These are phyloP conservation scores for Solanum gandarillasii DNA, from an alignment of 257 asterid genomes.

Conservation along the genomic window DNA sequence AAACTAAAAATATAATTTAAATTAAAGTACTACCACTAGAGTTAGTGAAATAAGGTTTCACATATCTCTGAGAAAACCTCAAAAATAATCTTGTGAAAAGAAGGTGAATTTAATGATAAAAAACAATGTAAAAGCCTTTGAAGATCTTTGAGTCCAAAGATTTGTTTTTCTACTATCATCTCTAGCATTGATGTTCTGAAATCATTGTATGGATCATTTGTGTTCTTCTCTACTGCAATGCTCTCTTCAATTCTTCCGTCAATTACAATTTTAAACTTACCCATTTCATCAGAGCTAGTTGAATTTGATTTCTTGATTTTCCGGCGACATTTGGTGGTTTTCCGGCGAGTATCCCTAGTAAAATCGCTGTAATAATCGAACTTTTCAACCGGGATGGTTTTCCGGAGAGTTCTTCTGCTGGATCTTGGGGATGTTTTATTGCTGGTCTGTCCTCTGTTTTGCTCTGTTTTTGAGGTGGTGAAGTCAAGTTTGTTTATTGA, in stretches of 20 bases:
- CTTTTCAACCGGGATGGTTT: neutral
- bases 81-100: conserved; percentile 42
- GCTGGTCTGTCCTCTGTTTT: neutral
- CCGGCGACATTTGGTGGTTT: neutral
- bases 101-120: conserved; percentile 35
- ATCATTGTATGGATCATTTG: conserved; percentile 54
- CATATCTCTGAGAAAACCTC: conserved; percentile 59
- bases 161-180: conserved; percentile 64
- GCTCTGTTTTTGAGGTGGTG: neutral
- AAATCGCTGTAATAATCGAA: conserved; percentile 7
- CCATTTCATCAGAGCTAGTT: neutral
- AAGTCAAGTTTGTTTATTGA: neutral
- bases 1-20: neutral
- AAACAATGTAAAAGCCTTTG: conserved; percentile 44
- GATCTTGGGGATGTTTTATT: neutral
- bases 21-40: neutral
- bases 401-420: neutral
- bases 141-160: conserved; percentile 48
- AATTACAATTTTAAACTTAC: neutral
- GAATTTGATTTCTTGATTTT: neutral
- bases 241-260: conserved; percentile 25
- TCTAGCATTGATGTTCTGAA: conserved; percentile 80
- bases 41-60: conserved; percentile 36
- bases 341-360: neutral
- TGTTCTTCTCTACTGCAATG: conserved; percentile 51